These are phyloP conservation scores for Rhododendron kiyosumense DNA, from an alignment of 148 eudicot species.

Conservation along the genomic window DNA sequence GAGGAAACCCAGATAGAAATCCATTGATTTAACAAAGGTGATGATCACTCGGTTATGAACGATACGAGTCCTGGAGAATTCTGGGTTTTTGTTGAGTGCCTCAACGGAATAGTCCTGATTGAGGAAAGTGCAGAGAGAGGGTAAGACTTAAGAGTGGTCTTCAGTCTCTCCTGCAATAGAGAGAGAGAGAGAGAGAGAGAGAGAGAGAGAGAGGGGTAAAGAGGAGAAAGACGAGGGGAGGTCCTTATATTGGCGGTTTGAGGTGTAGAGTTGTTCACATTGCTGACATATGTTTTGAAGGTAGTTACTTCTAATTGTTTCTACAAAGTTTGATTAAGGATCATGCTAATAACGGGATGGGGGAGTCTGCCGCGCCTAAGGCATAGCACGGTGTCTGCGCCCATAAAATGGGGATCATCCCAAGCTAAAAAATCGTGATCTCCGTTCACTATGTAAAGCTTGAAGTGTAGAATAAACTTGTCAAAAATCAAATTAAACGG, in stretches of 20 bases:
- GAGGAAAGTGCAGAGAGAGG: background rate
- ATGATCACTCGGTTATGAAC: background rate
- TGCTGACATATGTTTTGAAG: background rate
- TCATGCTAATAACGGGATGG: background rate
- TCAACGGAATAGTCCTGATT: background rate
- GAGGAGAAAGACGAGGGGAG: background rate
- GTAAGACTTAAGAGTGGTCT: background rate
- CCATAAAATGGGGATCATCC: no score
- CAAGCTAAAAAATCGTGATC: no score
- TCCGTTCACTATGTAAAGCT: no score
- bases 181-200: constrained; percentile 1
- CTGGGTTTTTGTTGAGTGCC: background rate
- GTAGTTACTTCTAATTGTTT: no score
- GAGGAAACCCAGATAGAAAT: constrained; percentile 17
- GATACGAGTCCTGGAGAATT: background rate
- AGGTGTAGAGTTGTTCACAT: background rate
- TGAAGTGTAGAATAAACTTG: no score
- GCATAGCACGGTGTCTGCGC: no score
- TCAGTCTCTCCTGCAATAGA: constrained; percentile 12
- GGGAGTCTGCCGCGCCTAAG: no score
- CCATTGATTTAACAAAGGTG: constrained; percentile 14
- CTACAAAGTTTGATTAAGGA: background rate
- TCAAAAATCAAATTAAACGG: no score
- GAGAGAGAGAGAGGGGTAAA: background rate
- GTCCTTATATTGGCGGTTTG: constrained; percentile 9